Percentiles rank a stretch among this genome's conserved stretches.
phyloP scores from a whole-genome alignment of 305 asterid genomes.

The Stenogyne calaminthoides region DNA sequence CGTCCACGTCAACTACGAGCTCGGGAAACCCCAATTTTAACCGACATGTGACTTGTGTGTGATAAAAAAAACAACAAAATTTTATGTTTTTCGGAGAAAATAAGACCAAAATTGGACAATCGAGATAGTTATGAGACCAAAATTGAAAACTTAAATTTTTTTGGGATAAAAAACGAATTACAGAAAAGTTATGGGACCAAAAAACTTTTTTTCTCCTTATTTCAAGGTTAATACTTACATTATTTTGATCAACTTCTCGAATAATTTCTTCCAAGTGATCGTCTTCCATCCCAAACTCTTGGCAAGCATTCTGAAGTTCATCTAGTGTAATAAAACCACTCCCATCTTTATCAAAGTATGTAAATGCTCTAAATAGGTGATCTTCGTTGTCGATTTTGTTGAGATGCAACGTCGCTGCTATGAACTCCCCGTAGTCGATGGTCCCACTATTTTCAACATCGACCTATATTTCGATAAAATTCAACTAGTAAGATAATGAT shows the following conservation, averaged over 20 bases:
- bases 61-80: too few species aligned
- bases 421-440: conserved; percentile 80
- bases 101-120: too few species aligned
- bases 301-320: conserved; percentile 78
- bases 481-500: neutral
- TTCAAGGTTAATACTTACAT: conserved; percentile 42
- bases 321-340: conserved; percentile 81
- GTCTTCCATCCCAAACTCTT: conserved; percentile 71
- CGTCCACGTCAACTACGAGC: too few species aligned
- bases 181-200: too few species aligned
- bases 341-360: conserved; percentile 80
- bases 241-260: conserved; percentile 72
- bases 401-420: conserved; percentile 81
- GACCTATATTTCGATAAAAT: conserved; percentile 45
- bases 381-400: conserved; percentile 74
- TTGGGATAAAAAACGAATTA: too few species aligned
- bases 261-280: conserved; percentile 65
- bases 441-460: conserved; percentile 77
- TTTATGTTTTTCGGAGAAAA: too few species aligned
- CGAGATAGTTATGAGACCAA: too few species aligned
- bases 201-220: too few species aligned
- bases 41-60: too few species aligned
- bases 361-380: conserved; percentile 63
- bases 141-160: too few species aligned
- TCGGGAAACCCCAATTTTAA: too few species aligned